Conservation (phyloP, 495 filamentous ascomycete genomes). For the Neurospora terricola region DNA sequence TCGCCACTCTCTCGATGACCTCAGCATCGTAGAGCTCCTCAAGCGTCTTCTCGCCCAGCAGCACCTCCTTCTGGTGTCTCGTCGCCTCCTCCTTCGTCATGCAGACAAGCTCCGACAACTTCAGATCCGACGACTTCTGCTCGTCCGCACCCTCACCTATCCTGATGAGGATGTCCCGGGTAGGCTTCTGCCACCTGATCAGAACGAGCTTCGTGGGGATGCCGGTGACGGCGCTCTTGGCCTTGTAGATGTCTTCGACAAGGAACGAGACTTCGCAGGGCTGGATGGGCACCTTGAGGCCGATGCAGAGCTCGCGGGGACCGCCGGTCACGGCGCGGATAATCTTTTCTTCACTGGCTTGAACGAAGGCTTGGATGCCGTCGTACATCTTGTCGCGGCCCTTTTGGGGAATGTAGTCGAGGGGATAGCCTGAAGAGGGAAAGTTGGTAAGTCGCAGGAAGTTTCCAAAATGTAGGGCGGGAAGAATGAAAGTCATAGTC, state of each 20-base stretch:
- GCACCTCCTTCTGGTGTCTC: slow-evolving; percentile 67
- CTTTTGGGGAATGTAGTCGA: slow-evolving; percentile 75
- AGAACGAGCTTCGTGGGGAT: slow-evolving; percentile 67
- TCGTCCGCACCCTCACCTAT: slow-evolving; percentile 51
- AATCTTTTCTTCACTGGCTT: slow-evolving; percentile 66
- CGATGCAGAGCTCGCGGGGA: slow-evolving; percentile 45
- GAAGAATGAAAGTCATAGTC: background rate
- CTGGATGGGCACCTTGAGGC: slow-evolving; percentile 68
- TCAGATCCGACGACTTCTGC: slow-evolving; percentile 58
- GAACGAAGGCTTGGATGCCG: slow-evolving; percentile 57
- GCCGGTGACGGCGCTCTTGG: slow-evolving; percentile 73
- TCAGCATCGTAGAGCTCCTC: slow-evolving; percentile 64
- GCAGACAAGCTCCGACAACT: slow-evolving; percentile 67
- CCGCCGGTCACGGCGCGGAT: slow-evolving; percentile 43
- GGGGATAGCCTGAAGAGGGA: slow-evolving; percentile 54
- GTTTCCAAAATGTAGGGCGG: background rate
- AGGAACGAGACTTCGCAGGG: slow-evolving; percentile 74
- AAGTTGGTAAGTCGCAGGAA: slow-evolving; percentile 3
- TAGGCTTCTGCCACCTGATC: slow-evolving; percentile 59
- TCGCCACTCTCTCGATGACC: slow-evolving; percentile 53
- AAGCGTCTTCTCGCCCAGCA: slow-evolving; percentile 55
- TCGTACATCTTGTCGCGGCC: slow-evolving; percentile 85
- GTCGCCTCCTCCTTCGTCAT: slow-evolving; percentile 95
- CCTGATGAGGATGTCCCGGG: slow-evolving; percentile 29
- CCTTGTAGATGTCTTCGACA: slow-evolving; percentile 80